A percentile compares a stretch with the other conserved stretches of the same genome.
Conservation (phyloP, 495 filamentous ascomycete genomes). For the Letharia lupina region DNA sequence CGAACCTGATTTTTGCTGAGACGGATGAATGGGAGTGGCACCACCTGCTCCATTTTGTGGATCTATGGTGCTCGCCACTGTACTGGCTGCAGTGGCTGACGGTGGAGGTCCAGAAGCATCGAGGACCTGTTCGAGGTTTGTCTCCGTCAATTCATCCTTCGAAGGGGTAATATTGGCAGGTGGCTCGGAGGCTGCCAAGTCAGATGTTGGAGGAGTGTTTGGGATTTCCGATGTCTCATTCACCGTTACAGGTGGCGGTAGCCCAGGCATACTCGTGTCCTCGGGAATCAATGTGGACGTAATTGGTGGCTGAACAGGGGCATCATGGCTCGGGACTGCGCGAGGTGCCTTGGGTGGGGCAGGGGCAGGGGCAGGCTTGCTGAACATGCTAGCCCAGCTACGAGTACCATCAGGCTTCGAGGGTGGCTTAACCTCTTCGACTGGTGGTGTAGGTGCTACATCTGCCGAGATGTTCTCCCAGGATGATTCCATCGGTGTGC, state of each 20-base stretch:
- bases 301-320: slow-evolving; percentile 19
- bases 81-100: slow-evolving; percentile 84
- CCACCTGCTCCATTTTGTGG: slow-evolving; percentile 45
- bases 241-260: slow-evolving; percentile 23
- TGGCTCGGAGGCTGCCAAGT: slow-evolving; percentile 29
- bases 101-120: slow-evolving; percentile 67
- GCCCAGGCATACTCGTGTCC: slow-evolving; percentile 19
- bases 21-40: slow-evolving; percentile 50
- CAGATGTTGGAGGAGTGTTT: slow-evolving; percentile 24
- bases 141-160: slow-evolving; percentile 81
- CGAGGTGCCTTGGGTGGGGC: slow-evolving; percentile 27
- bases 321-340: slow-evolving; percentile 23
- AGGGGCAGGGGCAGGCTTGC: slow-evolving; percentile 32
- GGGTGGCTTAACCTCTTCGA: slow-evolving; percentile 18
- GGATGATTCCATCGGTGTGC: slow-evolving; percentile 30
- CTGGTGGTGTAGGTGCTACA: slow-evolving; percentile 27
- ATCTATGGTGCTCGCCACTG: slow-evolving; percentile 74
- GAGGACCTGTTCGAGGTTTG: slow-evolving; percentile 81
- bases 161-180: slow-evolving; percentile 52
- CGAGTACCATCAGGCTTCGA: slow-evolving; percentile 25
- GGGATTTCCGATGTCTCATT: slow-evolving; percentile 24
- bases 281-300: slow-evolving; percentile 18
- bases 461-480: slow-evolving; percentile 28
- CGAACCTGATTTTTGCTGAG: slow-evolving; percentile 48
- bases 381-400: slow-evolving; percentile 36